Percentiles rank a stretch among this genome's conserved stretches.
Evolutionary conservation across 2,329 filamentous ascomycete genomes (phyloP).

Genomic region (Fusarium sp.): DNA sequence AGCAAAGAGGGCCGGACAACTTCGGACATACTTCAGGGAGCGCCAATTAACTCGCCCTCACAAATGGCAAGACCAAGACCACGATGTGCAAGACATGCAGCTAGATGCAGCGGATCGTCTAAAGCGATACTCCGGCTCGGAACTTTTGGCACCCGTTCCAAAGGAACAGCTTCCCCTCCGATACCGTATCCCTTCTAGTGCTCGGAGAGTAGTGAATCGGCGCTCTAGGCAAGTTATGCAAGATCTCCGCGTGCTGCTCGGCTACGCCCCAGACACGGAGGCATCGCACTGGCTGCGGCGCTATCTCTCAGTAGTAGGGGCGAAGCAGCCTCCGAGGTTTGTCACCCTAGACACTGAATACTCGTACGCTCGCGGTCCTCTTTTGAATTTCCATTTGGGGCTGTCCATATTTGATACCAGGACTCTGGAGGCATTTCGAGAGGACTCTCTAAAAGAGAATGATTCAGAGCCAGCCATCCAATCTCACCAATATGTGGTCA

Average conservation of each 20-base stretch:
- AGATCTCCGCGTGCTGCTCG: neutral
- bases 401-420: constrained; percentile 23
- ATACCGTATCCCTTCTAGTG: neutral
- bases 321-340: neutral
- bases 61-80: neutral
- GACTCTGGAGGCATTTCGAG: neutral
- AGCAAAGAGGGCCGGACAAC: neutral
- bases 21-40: neutral
- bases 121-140: neutral
- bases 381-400: constrained; percentile 12
- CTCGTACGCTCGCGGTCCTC: neutral
- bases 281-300: neutral
- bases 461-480: neutral
- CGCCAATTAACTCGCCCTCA: neutral
- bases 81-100: neutral
- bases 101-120: neutral
- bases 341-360: constrained; percentile 14
- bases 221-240: neutral
- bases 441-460: neutral
- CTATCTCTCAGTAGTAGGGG: neutral
- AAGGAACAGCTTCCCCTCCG: neutral
- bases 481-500: constrained; percentile 15
- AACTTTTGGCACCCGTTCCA: neutral
- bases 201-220: neutral
- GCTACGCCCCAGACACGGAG: neutral